These are phyloP conservation scores for Prunus dulcis DNA, from an alignment of 306 rosid genomes.

Conservation along the genomic window DNA sequence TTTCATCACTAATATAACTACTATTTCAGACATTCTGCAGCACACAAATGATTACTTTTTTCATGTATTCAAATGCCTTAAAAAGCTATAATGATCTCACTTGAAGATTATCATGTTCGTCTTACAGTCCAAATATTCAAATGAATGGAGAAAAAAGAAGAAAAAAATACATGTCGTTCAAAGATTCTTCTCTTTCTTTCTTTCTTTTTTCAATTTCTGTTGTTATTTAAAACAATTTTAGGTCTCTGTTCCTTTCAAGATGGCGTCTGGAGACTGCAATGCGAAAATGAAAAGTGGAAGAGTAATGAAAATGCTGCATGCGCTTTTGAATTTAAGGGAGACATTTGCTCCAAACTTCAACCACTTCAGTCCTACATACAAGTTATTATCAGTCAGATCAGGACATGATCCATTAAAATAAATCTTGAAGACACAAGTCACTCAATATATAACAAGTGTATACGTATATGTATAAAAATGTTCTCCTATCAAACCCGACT, in stretches of 20 bases:
- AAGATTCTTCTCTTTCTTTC: background rate
- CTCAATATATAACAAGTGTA: too few species aligned
- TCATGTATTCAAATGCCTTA: background rate
- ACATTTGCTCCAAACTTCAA: too few species aligned
- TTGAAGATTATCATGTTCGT: background rate
- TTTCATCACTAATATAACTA: slow-evolving; percentile 12
- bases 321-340: background rate
- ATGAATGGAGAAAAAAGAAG: background rate
- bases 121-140: background rate
- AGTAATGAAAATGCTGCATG: background rate
- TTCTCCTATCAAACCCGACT: too few species aligned
- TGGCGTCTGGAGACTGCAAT: background rate
- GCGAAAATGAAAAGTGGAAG: background rate
- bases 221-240: background rate
- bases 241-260: slow-evolving; percentile 4
- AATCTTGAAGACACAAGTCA: too few species aligned
- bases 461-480: too few species aligned
- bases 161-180: background rate
- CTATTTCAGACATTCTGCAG: background rate
- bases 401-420: too few species aligned
- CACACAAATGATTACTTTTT: background rate
- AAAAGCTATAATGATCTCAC: background rate
- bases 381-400: too few species aligned
- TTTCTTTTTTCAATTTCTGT: background rate
- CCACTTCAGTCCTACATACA: too few species aligned